Evolutionary conservation across 805 yeast species (phyloP).

Genomic region (Zygosaccharomyces siamensis): DNA sequence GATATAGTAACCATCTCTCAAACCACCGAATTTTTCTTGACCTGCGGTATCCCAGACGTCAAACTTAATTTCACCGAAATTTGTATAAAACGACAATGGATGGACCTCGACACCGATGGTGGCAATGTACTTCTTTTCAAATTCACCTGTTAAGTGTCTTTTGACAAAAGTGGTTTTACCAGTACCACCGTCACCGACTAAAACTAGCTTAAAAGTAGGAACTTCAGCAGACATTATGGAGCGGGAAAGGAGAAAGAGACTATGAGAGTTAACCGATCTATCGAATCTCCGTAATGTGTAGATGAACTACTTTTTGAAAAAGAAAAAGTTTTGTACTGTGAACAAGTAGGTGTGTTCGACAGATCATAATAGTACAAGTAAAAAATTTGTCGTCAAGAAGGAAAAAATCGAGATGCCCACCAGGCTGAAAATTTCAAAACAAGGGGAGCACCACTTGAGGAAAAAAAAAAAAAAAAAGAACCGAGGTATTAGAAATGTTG

Average conservation of each 20-base stretch:
- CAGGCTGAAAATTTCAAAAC: neutral
- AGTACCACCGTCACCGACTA: constrained; percentile 99
- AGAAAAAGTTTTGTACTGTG: neutral
- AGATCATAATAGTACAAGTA: neutral
- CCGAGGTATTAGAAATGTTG: neutral
- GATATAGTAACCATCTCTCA: constrained; percentile 99
- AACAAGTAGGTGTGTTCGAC: neutral
- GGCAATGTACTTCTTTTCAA: constrained; percentile 97
- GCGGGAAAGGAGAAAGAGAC: neutral
- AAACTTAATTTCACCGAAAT: constrained; percentile 96
- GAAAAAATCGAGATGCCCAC: constrained; percentile 1
- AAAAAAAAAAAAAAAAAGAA: neutral
- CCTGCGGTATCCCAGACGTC: constrained; percentile 99
- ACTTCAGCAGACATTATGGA: constrained; percentile 64
- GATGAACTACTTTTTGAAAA: too few species aligned
- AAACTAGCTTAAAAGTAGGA: constrained; percentile 96
- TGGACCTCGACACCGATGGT: constrained; percentile 99
- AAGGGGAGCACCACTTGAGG: neutral
- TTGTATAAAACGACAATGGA: constrained; percentile 96
- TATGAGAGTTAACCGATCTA: neutral
- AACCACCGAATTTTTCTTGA: constrained; percentile 99
- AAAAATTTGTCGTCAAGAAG: neutral
- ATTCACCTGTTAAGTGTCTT: constrained; percentile 99
- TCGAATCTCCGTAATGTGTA: too few species aligned
- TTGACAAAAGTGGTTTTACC: constrained; percentile 99